Conservation (phyloP, 1,284 basidiomycete species). For the Coriolopsis trogii region DNA sequence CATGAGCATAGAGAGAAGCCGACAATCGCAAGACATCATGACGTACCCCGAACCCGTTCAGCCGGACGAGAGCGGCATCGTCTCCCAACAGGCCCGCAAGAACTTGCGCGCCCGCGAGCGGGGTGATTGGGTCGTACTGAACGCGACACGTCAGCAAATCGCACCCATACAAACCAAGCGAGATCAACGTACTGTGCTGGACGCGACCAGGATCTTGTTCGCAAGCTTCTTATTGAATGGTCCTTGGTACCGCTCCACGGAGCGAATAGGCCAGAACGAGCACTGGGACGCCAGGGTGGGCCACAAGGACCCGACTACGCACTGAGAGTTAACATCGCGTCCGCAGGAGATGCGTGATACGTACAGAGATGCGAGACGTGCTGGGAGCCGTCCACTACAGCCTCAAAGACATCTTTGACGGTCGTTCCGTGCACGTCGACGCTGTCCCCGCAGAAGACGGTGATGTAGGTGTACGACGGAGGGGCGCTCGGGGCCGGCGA, state of each 20-base stretch:
- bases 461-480: constrained; percentile 4
- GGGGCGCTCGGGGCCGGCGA: constrained; percentile 8
- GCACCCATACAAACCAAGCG: neutral
- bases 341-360: neutral
- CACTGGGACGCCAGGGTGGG: constrained; percentile 6
- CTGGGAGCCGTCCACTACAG: constrained; percentile 14
- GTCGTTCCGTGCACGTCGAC: constrained; percentile 16
- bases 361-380: constrained; percentile 23
- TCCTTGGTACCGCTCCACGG: constrained; percentile 28
- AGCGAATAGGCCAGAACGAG: constrained; percentile 24
- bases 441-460: constrained; percentile 24
- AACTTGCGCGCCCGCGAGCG: constrained; percentile 20
- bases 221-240: constrained; percentile 27
- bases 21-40: neutral
- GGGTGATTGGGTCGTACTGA: constrained; percentile 26
- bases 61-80: constrained; percentile 20
- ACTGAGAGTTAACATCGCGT: neutral
- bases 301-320: constrained; percentile 13
- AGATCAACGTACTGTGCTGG: constrained; percentile 11
- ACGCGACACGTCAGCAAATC: neutral
- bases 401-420: constrained; percentile 23
- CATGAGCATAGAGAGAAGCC: neutral
- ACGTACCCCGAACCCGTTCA: constrained; percentile 27
- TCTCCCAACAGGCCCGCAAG: constrained; percentile 21
- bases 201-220: constrained; percentile 26